Evolutionary conservation across 108 stramenopile species (phyloP).

Genomic region (Cyclostephanos tholiformis): DNA sequence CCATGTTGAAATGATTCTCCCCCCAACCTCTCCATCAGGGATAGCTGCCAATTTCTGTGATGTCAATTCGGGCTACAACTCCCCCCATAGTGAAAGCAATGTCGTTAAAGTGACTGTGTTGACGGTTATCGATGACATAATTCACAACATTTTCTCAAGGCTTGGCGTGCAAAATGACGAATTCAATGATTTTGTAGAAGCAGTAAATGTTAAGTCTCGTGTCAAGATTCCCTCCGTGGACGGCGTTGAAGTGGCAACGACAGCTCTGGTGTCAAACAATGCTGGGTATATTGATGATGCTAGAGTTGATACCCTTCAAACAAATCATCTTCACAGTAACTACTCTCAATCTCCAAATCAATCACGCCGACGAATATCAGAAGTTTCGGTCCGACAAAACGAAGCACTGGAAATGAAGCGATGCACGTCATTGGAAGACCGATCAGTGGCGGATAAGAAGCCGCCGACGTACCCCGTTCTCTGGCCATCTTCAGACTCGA

Average conservation of each 20-base stretch:
- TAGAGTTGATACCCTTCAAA: conserved; percentile 9
- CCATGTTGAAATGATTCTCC: conserved; percentile 31
- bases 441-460: conserved; percentile 4
- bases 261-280: conserved; percentile 31
- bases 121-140: conserved; percentile 54
- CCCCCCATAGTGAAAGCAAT: conserved; percentile 34
- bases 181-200: conserved; percentile 24
- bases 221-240: conserved; percentile 4
- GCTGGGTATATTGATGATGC: conserved; percentile 22
- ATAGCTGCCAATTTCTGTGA: conserved; percentile 5
- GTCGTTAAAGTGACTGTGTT: conserved; percentile 58
- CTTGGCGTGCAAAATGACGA: conserved; percentile 53
- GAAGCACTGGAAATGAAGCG: conserved; percentile 2
- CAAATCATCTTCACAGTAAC: background rate
- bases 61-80: background rate
- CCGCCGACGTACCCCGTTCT: background rate
- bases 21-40: conserved; percentile 4
- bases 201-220: conserved; percentile 14
- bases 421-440: conserved; percentile 16
- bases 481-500: conserved; percentile 26
- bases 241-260: conserved; percentile 29
- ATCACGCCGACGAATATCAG: conserved; percentile 12
- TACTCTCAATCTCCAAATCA: conserved; percentile 10
- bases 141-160: conserved; percentile 50
- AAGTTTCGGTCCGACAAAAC: background rate